phyloP scores from a whole-genome alignment of 2,329 filamentous ascomycete species.

The Fusarium drepaniforme region DNA sequence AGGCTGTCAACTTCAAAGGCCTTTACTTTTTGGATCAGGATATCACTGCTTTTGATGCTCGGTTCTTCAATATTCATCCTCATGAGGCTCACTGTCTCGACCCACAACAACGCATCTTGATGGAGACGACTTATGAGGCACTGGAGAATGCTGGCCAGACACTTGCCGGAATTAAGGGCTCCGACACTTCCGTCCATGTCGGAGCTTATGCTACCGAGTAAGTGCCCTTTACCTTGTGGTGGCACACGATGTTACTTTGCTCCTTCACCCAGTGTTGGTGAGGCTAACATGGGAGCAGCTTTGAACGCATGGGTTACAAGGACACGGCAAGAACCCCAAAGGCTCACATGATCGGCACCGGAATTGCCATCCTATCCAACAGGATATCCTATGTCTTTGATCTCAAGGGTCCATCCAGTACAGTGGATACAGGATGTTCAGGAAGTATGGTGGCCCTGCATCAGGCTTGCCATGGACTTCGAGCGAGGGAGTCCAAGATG shows the following conservation, averaged over 20 bases:
- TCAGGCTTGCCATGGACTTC: slow-evolving; percentile 49
- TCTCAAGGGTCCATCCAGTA: slow-evolving; percentile 49
- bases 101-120: slow-evolving; percentile 47
- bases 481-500: slow-evolving; percentile 57
- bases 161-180: slow-evolving; percentile 41
- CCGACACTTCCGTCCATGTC: slow-evolving; percentile 47
- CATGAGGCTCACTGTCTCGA: slow-evolving; percentile 50
- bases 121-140: slow-evolving; percentile 52
- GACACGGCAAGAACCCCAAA: slow-evolving; percentile 22
- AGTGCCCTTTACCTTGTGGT: not conserved
- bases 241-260: not conserved
- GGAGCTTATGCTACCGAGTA: slow-evolving; percentile 40
- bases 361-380: slow-evolving; percentile 48
- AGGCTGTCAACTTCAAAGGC: slow-evolving; percentile 25
- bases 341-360: slow-evolving; percentile 48
- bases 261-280: not conserved
- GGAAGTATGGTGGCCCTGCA: slow-evolving; percentile 48
- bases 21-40: slow-evolving; percentile 31
- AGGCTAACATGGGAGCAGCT: not conserved
- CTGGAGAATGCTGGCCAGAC: slow-evolving; percentile 49
- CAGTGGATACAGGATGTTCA: slow-evolving; percentile 54
- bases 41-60: slow-evolving; percentile 35
- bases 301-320: slow-evolving; percentile 28
- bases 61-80: slow-evolving; percentile 49
- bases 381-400: slow-evolving; percentile 54